Conservation (phyloP, 495 filamentous ascomycete genomes). For the Neurospora sp. region DNA sequence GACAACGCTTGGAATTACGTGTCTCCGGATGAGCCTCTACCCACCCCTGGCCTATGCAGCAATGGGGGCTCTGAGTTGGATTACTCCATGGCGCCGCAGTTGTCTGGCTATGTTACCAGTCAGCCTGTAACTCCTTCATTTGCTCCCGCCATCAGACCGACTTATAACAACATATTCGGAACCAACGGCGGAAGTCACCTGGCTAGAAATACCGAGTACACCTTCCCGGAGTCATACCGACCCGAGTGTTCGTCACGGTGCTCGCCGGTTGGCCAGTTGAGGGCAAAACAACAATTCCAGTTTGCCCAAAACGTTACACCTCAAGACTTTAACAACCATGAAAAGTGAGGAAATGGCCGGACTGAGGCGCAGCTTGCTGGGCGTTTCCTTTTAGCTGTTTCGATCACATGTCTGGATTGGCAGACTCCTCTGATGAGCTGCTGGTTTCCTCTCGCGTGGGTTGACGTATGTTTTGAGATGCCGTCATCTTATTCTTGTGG, state of each 20-base stretch:
- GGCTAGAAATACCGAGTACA: slow-evolving; percentile 29
- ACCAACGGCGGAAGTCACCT: slow-evolving; percentile 5
- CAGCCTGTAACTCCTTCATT: slow-evolving; percentile 35
- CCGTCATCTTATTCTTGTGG: neutral
- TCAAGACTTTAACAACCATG: slow-evolving; percentile 28
- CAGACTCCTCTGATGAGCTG: neutral
- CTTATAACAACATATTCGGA: slow-evolving; percentile 23
- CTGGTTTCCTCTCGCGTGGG: neutral
- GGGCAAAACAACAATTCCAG: slow-evolving; percentile 34
- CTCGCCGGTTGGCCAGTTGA: slow-evolving; percentile 27
- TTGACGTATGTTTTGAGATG: neutral
- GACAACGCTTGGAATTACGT: slow-evolving; percentile 23
- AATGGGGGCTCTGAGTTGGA: slow-evolving; percentile 32
- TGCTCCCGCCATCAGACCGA: slow-evolving; percentile 26
- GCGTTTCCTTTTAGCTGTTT: neutral
- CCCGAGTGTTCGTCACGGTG: slow-evolving; percentile 30
- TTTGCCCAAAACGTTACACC: slow-evolving; percentile 41
- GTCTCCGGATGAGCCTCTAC: slow-evolving; percentile 30
- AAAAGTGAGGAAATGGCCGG: slow-evolving; percentile 9
- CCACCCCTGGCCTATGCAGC: slow-evolving; percentile 35
- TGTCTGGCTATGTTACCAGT: slow-evolving; percentile 33
- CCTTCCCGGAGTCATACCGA: slow-evolving; percentile 32
- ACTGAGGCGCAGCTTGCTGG: neutral
- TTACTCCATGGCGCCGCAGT: slow-evolving; percentile 24
- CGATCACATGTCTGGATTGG: neutral